Base-by-base conservation (phyloP, 2,329 filamentous ascomycete genomes). In the Colletotrichum spinosum region DNA sequence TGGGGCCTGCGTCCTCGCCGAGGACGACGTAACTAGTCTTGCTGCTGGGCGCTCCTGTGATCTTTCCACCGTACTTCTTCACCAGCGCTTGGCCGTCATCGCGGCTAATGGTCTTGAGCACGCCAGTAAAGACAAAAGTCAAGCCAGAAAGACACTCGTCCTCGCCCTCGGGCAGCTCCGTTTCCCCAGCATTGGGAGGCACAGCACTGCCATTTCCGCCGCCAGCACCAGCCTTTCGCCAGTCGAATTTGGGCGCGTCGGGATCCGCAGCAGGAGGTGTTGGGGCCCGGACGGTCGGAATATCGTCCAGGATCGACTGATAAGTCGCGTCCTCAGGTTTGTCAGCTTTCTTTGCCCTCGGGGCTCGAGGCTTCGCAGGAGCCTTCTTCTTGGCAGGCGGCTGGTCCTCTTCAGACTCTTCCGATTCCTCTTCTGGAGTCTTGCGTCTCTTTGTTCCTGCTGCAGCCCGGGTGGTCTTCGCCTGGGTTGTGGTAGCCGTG, bases 11-110 rank as follows among this genome's bases (percentile, higher is more conserved):
- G 76, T 98, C 96, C 34, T 86, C 86, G 48, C 96, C 96, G 3
- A 99, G 85, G 13, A 99, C 92, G 50, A 99, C 94, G 74, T 93
- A 99, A 73, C 87, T 96, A 1, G 97, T 99, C 78, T 97, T 98
- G 73, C 90, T 92, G 75, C 95, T 98, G 17, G 97, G 96, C 6
- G 88, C 90, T 9, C 83, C 84, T 9, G 91, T 97, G 33, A 97
- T 90, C 78, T 97, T 98, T 57, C 96, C 96, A 46, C 96, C 97
- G 76, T 97, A 97, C 68, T 90, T 89, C 77, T 99, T 99, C 61
- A 98, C 93, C 15, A 99, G 82, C 48, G 87, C 89, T 69, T 94
- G 90, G 1, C 88, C 95, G 71, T 97, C 94, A 6, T 97, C 94
- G 67, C 96, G 89, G 49, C 92, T 90, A 61, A 98, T 86, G 0